Conservation (phyloP, 805 yeast genomes). For the Isabelozyma rhagii region DNA sequence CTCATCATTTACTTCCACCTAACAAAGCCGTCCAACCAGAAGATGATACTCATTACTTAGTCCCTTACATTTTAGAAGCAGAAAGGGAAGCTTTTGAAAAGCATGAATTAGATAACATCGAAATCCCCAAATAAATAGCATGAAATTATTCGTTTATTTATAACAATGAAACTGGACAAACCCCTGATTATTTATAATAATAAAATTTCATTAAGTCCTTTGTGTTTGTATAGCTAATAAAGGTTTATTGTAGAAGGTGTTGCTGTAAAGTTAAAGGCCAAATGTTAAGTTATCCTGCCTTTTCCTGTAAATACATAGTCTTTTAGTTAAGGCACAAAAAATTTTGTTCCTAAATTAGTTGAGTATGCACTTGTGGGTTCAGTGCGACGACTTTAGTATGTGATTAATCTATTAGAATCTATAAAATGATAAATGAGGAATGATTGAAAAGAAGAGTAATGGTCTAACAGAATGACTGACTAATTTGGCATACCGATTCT, state of each 20-base stretch:
- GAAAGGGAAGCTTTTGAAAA: slow-evolving; percentile 90
- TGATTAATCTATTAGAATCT: not conserved
- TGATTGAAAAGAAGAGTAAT: not conserved
- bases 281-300: too few species aligned
- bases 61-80: slow-evolving; percentile 89
- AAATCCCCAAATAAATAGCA: slow-evolving; percentile 14
- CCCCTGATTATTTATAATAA: not conserved
- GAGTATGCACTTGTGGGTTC: not conserved
- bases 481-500: slow-evolving; percentile 43
- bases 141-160: not conserved
- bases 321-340: too few species aligned
- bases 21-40: slow-evolving; percentile 73
- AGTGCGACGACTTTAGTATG: not conserved
- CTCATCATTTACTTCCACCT: slow-evolving; percentile 82
- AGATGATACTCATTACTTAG: slow-evolving; percentile 78
- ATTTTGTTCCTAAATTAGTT: too few species aligned
- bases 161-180: not conserved
- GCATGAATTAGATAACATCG: slow-evolving; percentile 80
- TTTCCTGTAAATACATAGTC: too few species aligned
- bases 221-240: not conserved
- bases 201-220: not conserved
- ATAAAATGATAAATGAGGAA: not conserved
- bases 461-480: not conserved
- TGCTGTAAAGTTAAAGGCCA: too few species aligned
- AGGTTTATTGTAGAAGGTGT: not conserved